These are phyloP conservation scores for Lentithecium fluviatile DNA, from an alignment of 495 filamentous ascomycete genomes.

Conservation along the genomic window DNA sequence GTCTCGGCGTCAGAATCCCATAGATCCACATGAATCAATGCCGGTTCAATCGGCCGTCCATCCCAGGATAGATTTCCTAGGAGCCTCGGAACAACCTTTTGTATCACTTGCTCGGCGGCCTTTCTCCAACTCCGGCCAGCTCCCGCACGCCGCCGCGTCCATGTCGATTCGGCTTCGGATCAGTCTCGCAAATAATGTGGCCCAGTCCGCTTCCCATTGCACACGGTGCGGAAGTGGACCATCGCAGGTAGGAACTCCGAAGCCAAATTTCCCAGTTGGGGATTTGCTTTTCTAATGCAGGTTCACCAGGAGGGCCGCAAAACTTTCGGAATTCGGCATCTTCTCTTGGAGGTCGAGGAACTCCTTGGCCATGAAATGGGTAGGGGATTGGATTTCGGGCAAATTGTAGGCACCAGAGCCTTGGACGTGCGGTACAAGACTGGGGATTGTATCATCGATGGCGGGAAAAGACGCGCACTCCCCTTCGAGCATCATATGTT, in stretches of 20 bases:
- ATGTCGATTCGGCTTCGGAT: not conserved
- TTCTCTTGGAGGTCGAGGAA: not conserved
- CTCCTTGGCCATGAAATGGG: not conserved
- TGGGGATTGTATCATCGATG: not conserved
- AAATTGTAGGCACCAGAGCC: not conserved
- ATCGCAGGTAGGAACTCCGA: not conserved
- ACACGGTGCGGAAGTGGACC: not conserved
- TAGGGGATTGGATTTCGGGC: not conserved
- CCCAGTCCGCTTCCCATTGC: not conserved
- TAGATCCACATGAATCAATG: constrained; percentile 17
- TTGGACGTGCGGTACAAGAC: not conserved
- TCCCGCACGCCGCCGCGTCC: not conserved
- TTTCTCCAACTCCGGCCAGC: not conserved
- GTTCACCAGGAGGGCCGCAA: not conserved
- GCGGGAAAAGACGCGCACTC: not conserved
- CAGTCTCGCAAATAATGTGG: not conserved
- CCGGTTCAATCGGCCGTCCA: constrained; percentile 10
- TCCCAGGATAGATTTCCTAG: constrained; percentile 1
- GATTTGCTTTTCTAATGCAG: not conserved
- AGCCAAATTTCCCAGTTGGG: not conserved
- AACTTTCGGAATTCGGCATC: not conserved
- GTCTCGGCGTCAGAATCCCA: constrained; percentile 3
- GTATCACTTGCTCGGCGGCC: not conserved
- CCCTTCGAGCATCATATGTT: not conserved
- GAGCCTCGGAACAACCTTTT: not conserved